These are phyloP conservation scores for Tetraselmis striata DNA, from an alignment of 139 green algal genomes.

Conservation along the genomic window DNA sequence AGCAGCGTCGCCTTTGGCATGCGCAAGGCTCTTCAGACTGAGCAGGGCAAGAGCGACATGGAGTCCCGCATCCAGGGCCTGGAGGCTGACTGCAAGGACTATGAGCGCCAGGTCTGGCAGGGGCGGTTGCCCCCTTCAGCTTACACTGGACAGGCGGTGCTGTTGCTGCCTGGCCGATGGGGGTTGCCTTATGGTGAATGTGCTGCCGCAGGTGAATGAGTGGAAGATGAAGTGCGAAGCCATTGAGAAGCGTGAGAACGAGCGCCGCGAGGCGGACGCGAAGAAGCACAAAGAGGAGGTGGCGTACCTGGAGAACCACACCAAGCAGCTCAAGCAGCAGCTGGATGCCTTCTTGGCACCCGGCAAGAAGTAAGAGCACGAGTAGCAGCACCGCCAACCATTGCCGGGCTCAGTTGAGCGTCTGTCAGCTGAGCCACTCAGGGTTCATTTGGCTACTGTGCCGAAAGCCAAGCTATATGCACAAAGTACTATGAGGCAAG, in stretches of 20 bases:
- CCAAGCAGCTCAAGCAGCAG: constrained; percentile 75
- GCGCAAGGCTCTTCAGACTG: constrained; percentile 74
- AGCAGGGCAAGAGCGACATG: constrained; percentile 79
- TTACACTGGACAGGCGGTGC: no score
- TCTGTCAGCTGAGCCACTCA: no score
- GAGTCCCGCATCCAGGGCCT: constrained; percentile 60
- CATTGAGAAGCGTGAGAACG: constrained; percentile 76
- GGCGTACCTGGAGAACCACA: constrained; percentile 68
- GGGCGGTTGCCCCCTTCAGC: no score
- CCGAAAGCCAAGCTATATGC: no score
- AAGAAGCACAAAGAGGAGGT: constrained; percentile 87
- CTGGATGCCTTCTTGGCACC: constrained; percentile 63
- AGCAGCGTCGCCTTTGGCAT: constrained; percentile 78
- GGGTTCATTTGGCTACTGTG: no score
- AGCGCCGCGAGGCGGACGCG: constrained; percentile 66
- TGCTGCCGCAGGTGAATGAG: constrained; percentile 52
- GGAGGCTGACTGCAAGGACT: constrained; percentile 59
- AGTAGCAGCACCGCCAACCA: no score
- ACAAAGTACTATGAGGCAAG: no score
- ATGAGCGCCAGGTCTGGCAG: constrained; percentile 58
- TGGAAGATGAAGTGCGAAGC: constrained; percentile 77
- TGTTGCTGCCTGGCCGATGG: constrained; percentile 9
- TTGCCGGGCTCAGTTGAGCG: no score
- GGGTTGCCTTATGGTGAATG: background rate
- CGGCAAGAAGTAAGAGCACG: constrained; percentile 41